Conservation (phyloP, 345 rosid genomes). For the Gossypium mustelinum region DNA sequence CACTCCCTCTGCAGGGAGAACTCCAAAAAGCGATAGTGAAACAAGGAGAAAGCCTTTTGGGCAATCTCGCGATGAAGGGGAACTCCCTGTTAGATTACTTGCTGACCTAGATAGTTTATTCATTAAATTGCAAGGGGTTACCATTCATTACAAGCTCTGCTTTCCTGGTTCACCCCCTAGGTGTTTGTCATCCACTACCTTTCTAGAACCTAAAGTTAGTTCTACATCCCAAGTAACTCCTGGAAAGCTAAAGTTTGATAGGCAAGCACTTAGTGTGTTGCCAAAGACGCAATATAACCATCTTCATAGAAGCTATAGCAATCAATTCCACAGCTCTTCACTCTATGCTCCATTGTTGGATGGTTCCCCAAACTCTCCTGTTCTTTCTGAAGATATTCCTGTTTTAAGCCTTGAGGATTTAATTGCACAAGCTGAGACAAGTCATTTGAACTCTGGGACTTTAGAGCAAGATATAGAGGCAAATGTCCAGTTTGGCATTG, state of each 20-base stretch:
- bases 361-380: constrained; percentile 49
- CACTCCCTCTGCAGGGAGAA: constrained; percentile 60
- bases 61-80: constrained; percentile 51
- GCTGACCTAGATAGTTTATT: constrained; percentile 81
- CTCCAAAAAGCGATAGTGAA: constrained; percentile 65
- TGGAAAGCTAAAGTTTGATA: constrained; percentile 65
- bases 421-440: constrained; percentile 29
- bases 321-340: constrained; percentile 61
- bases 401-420: constrained; percentile 47
- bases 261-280: constrained; percentile 39
- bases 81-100: constrained; percentile 63
- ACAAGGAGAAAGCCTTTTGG: constrained; percentile 55
- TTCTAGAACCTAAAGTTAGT: constrained; percentile 41
- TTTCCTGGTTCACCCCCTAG: constrained; percentile 56
- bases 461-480: constrained; percentile 38
- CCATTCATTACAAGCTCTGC: constrained; percentile 76
- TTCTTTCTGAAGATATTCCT: constrained; percentile 54
- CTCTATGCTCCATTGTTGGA: constrained; percentile 79
- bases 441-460: constrained; percentile 26
- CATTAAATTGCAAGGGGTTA: constrained; percentile 52
- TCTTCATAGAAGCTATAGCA: constrained; percentile 74
- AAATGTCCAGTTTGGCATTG: constrained; percentile 57
- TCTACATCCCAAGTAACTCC: constrained; percentile 42
- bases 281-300: constrained; percentile 47
- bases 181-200: constrained; percentile 37